Evolutionary conservation across 345 rosid species (phyloP).

Genomic region (Eucalyptus globulus): DNA sequence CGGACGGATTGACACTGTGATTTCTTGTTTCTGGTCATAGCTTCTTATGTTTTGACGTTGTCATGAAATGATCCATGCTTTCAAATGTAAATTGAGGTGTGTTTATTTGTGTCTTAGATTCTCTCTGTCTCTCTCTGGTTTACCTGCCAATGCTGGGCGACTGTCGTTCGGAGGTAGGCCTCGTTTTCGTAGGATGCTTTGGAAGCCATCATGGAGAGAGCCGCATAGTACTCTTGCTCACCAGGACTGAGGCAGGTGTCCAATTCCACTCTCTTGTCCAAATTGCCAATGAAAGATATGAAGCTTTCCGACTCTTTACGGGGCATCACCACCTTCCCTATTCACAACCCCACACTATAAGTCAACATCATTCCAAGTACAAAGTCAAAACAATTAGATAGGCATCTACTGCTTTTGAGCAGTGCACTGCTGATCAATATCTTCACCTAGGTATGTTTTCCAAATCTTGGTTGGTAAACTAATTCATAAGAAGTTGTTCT

Average conservation of each 20-base stretch:
- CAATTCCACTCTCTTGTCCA: constrained; percentile 31
- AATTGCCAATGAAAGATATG: constrained; percentile 26
- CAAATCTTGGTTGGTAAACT: not conserved
- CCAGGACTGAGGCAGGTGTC: constrained; percentile 23
- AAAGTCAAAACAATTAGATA: not conserved
- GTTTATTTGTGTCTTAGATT: not conserved
- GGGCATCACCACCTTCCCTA: constrained; percentile 36
- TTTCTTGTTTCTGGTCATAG: too few species aligned
- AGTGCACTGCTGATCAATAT: not conserved
- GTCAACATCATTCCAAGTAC: not conserved
- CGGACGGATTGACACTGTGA: too few species aligned
- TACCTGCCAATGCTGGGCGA: constrained; percentile 48
- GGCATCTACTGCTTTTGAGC: not conserved
- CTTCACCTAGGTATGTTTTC: not conserved
- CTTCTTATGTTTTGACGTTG: too few species aligned
- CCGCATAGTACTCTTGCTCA: constrained; percentile 27
- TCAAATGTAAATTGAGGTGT: not conserved
- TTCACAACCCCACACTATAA: not conserved
- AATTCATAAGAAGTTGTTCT: not conserved
- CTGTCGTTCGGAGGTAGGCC: constrained; percentile 22
- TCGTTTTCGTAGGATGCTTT: constrained; percentile 60
- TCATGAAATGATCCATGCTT: not conserved
- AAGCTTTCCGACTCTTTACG: constrained; percentile 24
- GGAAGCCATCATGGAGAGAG: constrained; percentile 54
- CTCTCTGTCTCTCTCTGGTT: not conserved